Conservation (phyloP, 129 eudicot species). For the Lonicera japonica region DNA sequence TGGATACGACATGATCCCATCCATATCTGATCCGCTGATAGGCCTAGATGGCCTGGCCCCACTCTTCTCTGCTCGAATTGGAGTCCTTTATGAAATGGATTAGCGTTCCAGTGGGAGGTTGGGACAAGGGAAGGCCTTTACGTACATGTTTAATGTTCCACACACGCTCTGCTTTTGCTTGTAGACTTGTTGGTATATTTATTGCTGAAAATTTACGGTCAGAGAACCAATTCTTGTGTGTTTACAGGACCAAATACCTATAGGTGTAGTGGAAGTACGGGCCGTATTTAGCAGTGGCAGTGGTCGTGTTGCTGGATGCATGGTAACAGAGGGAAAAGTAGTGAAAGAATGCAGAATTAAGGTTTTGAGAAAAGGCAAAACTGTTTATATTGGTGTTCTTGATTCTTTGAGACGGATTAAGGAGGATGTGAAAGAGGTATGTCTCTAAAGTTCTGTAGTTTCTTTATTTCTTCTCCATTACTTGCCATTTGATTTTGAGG, state of each 20-base stretch:
- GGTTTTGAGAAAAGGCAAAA: constrained; percentile 61
- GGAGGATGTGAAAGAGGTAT: constrained; percentile 93
- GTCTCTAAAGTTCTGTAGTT: background rate
- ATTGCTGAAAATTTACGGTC: constrained; percentile 1
- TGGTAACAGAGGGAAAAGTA: constrained; percentile 89
- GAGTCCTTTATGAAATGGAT: too few relatives aligned
- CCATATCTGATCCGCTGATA: too few relatives aligned
- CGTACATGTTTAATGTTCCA: too few relatives aligned
- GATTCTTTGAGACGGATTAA: constrained; percentile 84
- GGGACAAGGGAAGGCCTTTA: too few relatives aligned
- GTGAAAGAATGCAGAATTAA: constrained; percentile 78
- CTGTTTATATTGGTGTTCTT: constrained; percentile 57
- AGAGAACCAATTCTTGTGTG: constrained; percentile 8
- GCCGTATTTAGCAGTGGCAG: constrained; percentile 92
- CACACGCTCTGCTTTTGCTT: too few relatives aligned
- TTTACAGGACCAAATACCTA: constrained; percentile 76
- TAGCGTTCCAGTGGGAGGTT: too few relatives aligned
- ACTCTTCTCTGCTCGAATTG: too few relatives aligned
- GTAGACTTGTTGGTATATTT: background rate
- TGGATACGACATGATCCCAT: too few relatives aligned
- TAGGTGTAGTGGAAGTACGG: constrained; percentile 82
- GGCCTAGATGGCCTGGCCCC: too few relatives aligned
- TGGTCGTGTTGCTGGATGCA: constrained; percentile 92
- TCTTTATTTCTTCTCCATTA: background rate
- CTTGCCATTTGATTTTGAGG: background rate